These are phyloP conservation scores for Sclerotinia borealis DNA, from an alignment of 2,329 filamentous ascomycete species.

Conservation along the genomic window DNA sequence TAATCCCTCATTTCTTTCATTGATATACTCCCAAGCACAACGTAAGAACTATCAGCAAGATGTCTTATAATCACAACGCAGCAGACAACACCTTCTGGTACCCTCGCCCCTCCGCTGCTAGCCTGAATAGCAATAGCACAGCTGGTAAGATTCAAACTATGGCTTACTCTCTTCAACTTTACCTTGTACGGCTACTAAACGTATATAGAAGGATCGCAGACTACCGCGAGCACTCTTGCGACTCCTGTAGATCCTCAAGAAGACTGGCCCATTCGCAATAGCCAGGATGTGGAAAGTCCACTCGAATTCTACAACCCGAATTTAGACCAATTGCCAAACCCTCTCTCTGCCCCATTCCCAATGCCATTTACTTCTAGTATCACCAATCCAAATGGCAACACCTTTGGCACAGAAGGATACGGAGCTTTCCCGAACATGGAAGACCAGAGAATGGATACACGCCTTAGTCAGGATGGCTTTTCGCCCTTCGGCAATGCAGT, in stretches of 20 bases:
- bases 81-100: background rate
- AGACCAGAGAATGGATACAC: background rate
- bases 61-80: background rate
- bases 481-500: background rate
- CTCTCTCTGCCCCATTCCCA: background rate
- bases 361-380: background rate
- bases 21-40: background rate
- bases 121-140: background rate
- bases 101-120: too few relatives aligned
- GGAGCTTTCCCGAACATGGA: background rate
- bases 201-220: background rate
- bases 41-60: background rate
- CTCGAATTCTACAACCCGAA: background rate
- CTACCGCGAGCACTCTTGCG: background rate
- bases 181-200: background rate
- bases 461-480: background rate
- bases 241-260: background rate
- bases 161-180: too few relatives aligned
- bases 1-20: background rate
- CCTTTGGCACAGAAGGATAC: background rate
- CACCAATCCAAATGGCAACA: background rate
- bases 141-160: background rate
- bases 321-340: background rate
- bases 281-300: background rate
- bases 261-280: background rate